Evolutionary conservation across 306 rosid species (phyloP), one percentile per base, ranked within the genome.

Genomic region (Prunus mume): DNA sequence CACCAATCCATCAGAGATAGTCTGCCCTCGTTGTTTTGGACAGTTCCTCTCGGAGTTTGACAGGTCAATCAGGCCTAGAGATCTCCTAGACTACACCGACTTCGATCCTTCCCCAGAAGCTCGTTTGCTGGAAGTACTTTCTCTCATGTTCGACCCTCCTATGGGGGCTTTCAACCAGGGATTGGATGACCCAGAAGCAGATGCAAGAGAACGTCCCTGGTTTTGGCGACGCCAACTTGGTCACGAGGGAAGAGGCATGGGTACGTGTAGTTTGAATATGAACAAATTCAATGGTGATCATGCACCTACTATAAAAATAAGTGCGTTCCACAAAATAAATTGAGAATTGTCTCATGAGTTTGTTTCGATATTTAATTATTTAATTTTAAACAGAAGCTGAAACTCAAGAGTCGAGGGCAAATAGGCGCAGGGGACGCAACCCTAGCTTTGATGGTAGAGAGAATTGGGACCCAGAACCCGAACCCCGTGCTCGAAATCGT

Each of bases 11-110:
- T 61, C 89, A 0, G 81, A 82, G 0, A 20, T 90, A 20, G 12
- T 64, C 24, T 96, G 99, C 76, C 97, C 98, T 0, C 93, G 96
- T 3, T 96, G 99, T 63, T 88, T 73, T 46, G 93, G 93, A 15
- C 90, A 87, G 69, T 92, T 89, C 85, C 43, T 96, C 25, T 51
- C 63, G 3, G 96, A 92, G 72, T 22, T 91, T 13, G 87, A 83
- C 83, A 25, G 77, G 22, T 60, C 89, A 6, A 64, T n/a, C 1
- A 76, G 72, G 38, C 93, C 96, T 3, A 74, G 82, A 2, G 75
- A 78, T 12, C 14, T 85, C 0, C 28, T 82, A 0, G 89, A 90
- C 63, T 78, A 83, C 70, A 75, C 88, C 10, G 68, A 81, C 46
- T 72, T 76, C 43, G 84, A 89, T 25, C 84, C 90, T 55, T 89